Evolutionary conservation across 768 basidiomycete genomes (phyloP).

Genomic region (Boletus sp.): DNA sequence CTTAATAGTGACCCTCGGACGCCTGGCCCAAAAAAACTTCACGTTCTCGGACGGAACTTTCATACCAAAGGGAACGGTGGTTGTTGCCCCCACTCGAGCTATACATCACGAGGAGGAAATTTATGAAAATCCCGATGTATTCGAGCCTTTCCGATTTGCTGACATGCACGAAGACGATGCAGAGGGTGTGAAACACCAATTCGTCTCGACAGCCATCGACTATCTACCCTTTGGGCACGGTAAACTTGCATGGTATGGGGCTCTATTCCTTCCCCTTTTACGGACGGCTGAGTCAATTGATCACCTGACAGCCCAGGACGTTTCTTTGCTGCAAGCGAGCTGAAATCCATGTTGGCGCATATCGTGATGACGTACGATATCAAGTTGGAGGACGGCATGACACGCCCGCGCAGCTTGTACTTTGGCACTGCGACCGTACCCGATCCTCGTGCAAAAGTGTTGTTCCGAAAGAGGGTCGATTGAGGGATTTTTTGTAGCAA

Average conservation of each 20-base stretch:
- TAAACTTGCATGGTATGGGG: too few relatives aligned
- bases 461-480: background rate
- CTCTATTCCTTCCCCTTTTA: too few relatives aligned
- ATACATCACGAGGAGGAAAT: slow-evolving; percentile 6
- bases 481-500: background rate
- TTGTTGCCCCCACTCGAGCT: too few relatives aligned
- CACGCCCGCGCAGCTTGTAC: too few relatives aligned
- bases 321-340: too few relatives aligned
- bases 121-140: slow-evolving; percentile 35
- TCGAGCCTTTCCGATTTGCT: slow-evolving; percentile 52
- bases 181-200: slow-evolving; percentile 34
- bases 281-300: too few relatives aligned
- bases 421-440: background rate
- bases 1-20: background rate
- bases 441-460: background rate
- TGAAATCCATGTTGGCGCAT: too few relatives aligned
- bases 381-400: too few relatives aligned
- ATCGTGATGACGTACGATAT: too few relatives aligned
- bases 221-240: slow-evolving; percentile 44
- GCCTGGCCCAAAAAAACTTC: slow-evolving; percentile 32
- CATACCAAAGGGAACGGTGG: slow-evolving; percentile 36
- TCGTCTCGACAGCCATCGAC: slow-evolving; percentile 31
- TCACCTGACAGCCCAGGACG: too few relatives aligned
- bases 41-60: slow-evolving; percentile 40
- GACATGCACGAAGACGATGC: slow-evolving; percentile 33